Conservation (phyloP, 2,329 filamentous ascomycete species). For the Sporothrix variecibatus region DNA sequence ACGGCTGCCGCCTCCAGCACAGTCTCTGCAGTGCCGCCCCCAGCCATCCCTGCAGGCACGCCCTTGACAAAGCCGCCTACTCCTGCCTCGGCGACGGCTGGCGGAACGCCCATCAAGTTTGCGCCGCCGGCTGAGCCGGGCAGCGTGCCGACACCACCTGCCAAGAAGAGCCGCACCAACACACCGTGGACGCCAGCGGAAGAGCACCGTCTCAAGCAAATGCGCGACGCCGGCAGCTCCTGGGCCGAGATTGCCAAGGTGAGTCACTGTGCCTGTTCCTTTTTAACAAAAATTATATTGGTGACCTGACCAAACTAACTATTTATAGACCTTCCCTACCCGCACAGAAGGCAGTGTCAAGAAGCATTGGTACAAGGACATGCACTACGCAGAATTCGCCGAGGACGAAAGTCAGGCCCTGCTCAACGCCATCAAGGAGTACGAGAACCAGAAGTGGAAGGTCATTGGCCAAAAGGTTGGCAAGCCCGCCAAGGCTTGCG, state of each 20-base stretch:
- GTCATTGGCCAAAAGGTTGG: slow-evolving; percentile 94
- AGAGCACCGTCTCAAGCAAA: slow-evolving; percentile 86
- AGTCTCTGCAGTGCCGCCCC: slow-evolving; percentile 38
- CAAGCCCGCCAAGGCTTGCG: slow-evolving; percentile 85
- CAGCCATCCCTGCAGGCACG: slow-evolving; percentile 41
- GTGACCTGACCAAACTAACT: background rate
- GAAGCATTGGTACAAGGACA: slow-evolving; percentile 99
- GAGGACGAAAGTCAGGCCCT: slow-evolving; percentile 89
- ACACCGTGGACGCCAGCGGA: slow-evolving; percentile 97
- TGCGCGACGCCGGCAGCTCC: slow-evolving; percentile 89
- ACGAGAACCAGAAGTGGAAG: slow-evolving; percentile 99
- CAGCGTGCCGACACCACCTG: slow-evolving; percentile 49
- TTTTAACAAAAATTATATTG: background rate
- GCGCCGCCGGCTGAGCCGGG: slow-evolving; percentile 39
- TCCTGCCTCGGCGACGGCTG: slow-evolving; percentile 27
- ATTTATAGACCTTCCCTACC: slow-evolving; percentile 77
- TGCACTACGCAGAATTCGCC: slow-evolving; percentile 98
- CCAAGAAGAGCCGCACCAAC: slow-evolving; percentile 96
- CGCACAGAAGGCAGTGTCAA: slow-evolving; percentile 97
- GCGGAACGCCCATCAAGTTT: slow-evolving; percentile 29
- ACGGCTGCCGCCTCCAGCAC: slow-evolving; percentile 36
- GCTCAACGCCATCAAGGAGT: slow-evolving; percentile 94
- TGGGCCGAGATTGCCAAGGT: slow-evolving; percentile 99
- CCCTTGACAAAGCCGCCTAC: slow-evolving; percentile 36
- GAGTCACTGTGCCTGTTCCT: slow-evolving; percentile 31